These are phyloP conservation scores for Phanerodontia chrysosporium DNA, from an alignment of 768 basidiomycete species.

Conservation along the genomic window DNA sequence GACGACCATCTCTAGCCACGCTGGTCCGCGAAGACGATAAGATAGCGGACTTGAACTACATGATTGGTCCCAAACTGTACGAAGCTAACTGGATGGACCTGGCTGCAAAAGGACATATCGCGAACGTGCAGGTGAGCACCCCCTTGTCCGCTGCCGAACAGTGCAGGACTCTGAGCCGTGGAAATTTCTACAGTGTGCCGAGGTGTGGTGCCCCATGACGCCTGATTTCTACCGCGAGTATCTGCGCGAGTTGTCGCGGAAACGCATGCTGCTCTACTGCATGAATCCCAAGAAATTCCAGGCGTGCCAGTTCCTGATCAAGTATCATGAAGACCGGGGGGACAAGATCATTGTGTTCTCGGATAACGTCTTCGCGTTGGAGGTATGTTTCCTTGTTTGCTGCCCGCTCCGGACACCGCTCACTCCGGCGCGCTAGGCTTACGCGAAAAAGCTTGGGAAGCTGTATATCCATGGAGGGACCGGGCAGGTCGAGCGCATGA, in stretches of 20 bases:
- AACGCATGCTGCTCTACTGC: slow-evolving; percentile 94
- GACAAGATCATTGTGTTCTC: slow-evolving; percentile 99
- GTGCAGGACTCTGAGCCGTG: background rate
- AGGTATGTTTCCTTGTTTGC: slow-evolving; percentile 47
- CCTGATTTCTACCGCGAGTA: slow-evolving; percentile 99
- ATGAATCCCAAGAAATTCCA: slow-evolving; percentile 99
- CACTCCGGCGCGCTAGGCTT: slow-evolving; percentile 47
- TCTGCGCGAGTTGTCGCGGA: slow-evolving; percentile 85
- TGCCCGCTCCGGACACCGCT: background rate
- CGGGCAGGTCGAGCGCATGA: slow-evolving; percentile 92
- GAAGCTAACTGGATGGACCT: slow-evolving; percentile 99
- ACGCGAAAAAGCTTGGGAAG: slow-evolving; percentile 90
- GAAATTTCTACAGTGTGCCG: slow-evolving; percentile 72
- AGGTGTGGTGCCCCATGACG: slow-evolving; percentile 99
- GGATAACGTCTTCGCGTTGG: slow-evolving; percentile 94
- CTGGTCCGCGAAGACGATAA: slow-evolving; percentile 99
- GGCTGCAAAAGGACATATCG: slow-evolving; percentile 98
- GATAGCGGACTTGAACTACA: slow-evolving; percentile 96
- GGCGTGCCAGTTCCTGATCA: slow-evolving; percentile 97
- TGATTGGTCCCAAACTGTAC: slow-evolving; percentile 99
- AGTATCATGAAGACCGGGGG: slow-evolving; percentile 94
- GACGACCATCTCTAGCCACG: slow-evolving; percentile 56
- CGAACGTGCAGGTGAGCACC: slow-evolving; percentile 89
- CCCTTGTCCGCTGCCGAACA: background rate
- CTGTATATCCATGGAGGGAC: slow-evolving; percentile 96